These are phyloP conservation scores for Beta corolliflora DNA, from an alignment of 179 eudicot species.

Conservation along the genomic window DNA sequence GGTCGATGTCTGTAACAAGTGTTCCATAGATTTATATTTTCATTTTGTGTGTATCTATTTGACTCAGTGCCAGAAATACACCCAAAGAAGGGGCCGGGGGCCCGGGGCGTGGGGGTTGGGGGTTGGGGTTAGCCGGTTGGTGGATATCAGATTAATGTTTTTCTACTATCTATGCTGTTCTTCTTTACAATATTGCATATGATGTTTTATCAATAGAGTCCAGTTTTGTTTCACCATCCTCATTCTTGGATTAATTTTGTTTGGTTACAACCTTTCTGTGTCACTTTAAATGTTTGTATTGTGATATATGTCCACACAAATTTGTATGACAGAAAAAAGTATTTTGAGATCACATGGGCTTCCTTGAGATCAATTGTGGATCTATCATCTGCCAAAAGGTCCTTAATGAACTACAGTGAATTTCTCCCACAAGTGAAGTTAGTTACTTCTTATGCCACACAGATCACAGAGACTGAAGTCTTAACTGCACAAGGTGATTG, in stretches of 20 bases:
- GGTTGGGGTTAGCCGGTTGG: too few relatives aligned
- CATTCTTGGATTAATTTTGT: background rate
- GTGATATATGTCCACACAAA: constrained; percentile 1
- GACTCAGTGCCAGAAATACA: too few relatives aligned
- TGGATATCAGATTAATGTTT: too few relatives aligned
- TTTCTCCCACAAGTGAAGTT: constrained; percentile 51
- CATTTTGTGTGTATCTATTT: too few relatives aligned
- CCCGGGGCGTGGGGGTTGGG: too few relatives aligned
- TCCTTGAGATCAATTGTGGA: constrained; percentile 62
- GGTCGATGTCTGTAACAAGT: too few relatives aligned
- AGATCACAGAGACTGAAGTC: constrained; percentile 49
- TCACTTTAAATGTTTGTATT: background rate
- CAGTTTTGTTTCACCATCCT: background rate
- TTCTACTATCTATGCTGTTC: too few relatives aligned
- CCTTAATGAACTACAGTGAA: constrained; percentile 51
- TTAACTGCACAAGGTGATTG: constrained; percentile 45
- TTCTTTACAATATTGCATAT: too few relatives aligned
- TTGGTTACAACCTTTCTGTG: background rate
- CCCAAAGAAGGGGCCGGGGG: too few relatives aligned
- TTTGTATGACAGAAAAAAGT: constrained; percentile 62
- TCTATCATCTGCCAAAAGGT: constrained; percentile 57
- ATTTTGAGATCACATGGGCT: constrained; percentile 67
- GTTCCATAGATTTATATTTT: too few relatives aligned
- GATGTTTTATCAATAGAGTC: background rate
- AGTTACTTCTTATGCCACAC: constrained; percentile 47